Evolutionary conservation across 495 filamentous ascomycete genomes (phyloP).

Genomic region (Parathielavia appendiculata): DNA sequence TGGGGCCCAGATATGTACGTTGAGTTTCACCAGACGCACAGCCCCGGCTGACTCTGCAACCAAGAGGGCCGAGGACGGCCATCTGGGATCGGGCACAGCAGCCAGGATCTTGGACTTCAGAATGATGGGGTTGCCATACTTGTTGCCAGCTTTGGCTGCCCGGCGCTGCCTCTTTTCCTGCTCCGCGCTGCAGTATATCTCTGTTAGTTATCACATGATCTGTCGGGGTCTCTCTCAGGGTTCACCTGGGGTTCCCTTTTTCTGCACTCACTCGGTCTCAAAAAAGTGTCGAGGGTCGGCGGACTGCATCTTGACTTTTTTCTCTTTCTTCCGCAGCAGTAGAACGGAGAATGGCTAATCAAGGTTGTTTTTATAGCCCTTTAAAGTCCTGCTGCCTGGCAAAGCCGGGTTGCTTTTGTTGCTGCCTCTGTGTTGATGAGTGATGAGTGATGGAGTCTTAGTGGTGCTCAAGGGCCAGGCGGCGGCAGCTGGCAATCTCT

Average conservation of each 20-base stretch:
- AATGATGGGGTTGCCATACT: slow-evolving; percentile 71
- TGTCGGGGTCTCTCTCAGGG: background rate
- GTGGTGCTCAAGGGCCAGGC: slow-evolving; percentile 12
- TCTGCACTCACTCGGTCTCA: slow-evolving; percentile 65
- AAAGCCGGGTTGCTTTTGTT: background rate
- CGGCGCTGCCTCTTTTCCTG: slow-evolving; percentile 67
- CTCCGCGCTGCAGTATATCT: slow-evolving; percentile 52
- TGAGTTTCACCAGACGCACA: slow-evolving; percentile 64
- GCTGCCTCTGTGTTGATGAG: background rate
- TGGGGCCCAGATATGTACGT: slow-evolving; percentile 55
- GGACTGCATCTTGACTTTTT: slow-evolving; percentile 29
- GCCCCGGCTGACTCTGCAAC: slow-evolving; percentile 79
- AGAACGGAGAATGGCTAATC: background rate
- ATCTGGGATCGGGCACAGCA: slow-evolving; percentile 60
- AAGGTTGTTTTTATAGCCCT: background rate
- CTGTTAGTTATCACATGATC: background rate
- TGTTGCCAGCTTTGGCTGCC: slow-evolving; percentile 75
- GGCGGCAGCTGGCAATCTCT: slow-evolving; percentile 17
- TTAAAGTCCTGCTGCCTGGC: slow-evolving; percentile 8
- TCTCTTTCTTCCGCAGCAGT: background rate
- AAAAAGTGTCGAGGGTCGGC: slow-evolving; percentile 63
- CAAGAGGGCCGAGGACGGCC: slow-evolving; percentile 55
- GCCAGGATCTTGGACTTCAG: slow-evolving; percentile 83
- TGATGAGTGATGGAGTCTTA: slow-evolving; percentile 7
- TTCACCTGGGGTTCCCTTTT: background rate